Percentiles rank a stretch among this genome's conserved stretches.
Evolutionary conservation across 352 stramenopile species (phyloP).

Genomic region (Globisporangium cederbergense): DNA sequence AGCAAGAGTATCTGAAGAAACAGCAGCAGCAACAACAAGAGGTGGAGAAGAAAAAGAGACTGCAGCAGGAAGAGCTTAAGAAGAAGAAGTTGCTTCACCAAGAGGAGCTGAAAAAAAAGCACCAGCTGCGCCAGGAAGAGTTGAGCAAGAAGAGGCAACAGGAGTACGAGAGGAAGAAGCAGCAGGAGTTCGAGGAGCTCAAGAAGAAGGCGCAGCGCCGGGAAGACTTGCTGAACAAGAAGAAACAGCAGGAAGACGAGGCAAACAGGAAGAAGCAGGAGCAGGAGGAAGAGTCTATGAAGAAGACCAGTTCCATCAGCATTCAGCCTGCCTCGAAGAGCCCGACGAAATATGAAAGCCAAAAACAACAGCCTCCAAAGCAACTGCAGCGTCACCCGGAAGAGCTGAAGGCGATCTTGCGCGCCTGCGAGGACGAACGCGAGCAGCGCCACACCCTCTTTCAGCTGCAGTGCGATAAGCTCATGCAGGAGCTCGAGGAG

Average conservation of each 20-base stretch:
- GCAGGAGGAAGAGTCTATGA: neutral
- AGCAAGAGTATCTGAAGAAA: conserved; percentile 1
- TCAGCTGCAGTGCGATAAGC: conserved; percentile 19
- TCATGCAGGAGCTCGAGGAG: conserved; percentile 21
- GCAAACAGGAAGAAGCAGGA: neutral
- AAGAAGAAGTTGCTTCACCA: neutral
- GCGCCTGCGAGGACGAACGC: conserved; percentile 16
- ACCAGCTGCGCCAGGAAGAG: neutral
- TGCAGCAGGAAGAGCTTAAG: neutral
- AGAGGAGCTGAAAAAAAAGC: neutral
- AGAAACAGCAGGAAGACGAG: neutral
- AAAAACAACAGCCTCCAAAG: neutral
- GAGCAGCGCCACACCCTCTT: conserved; percentile 21
- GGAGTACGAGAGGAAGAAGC: neutral
- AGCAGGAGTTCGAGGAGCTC: neutral
- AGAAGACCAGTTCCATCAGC: neutral
- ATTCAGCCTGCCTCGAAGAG: neutral
- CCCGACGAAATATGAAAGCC: neutral
- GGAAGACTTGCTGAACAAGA: neutral
- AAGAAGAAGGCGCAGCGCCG: neutral
- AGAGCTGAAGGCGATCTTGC: conserved; percentile 15
- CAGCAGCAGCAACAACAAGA: neutral
- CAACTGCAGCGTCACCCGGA: neutral
- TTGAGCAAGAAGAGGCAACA: neutral
- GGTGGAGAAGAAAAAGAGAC: neutral